Base-by-base conservation (phyloP, 2,329 filamentous ascomycete species). In the Trichoderma arundinaceum region DNA sequence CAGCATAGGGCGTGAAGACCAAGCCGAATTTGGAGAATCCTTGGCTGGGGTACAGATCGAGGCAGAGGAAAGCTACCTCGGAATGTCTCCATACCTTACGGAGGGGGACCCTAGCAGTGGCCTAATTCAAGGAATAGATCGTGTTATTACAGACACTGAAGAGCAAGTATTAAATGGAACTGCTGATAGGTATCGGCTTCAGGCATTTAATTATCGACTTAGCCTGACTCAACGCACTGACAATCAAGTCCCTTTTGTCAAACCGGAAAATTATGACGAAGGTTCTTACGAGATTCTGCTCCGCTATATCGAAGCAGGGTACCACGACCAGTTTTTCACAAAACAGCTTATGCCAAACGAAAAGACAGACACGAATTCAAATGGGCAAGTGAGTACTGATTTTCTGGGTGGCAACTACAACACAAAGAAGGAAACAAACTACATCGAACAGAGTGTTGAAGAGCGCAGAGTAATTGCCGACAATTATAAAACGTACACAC, bases 331-430 rank as follows among this genome's bases (percentile, higher is more conserved):
- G 1, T 68, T 68, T 33, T 68, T 68, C 39, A 68, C 64, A 4
- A 38, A 38, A 15, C 46, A 56, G 17, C 65, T 58, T 35, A 68
- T 68, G 66, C 66, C 66, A 13, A 68, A 68, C 32, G 12, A 44
- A 1, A 68, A 68, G 38, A 68, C 66, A 19, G 66, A 68, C 52
- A 66, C 58, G 7, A 68, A 68, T 39, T 59, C 70, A 28, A 66
- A 72, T 17, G 69, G 65, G 0, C 48, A 67, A 17, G 63, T 72
- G 3, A 66, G 71, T 28, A 71, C 69, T 13, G 71, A 72, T 52
- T 66, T 72, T 13, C n/a, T 72, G 13, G 71, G 69, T 1, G 71
- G 70, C 60, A 69, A 68, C 33, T 70, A 68, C 44, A 66, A 70
- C 52, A 48, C 44, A 6, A 33, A 39, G 2, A 66, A 66, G 22